phyloP scores from a whole-genome alignment of 257 asterid genomes.

The Striga asiatica region DNA sequence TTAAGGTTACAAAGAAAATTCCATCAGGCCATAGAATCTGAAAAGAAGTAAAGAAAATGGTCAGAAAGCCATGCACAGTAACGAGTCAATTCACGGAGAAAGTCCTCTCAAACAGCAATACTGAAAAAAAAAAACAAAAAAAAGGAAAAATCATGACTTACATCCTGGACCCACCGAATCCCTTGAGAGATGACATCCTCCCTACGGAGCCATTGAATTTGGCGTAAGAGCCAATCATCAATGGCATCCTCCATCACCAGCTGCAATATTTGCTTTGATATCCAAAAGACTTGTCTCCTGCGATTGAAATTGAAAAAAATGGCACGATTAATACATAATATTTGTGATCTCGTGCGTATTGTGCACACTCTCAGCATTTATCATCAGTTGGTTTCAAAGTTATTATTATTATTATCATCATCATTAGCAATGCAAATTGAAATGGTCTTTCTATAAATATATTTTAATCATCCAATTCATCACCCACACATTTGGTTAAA shows the following conservation, averaged over 20 bases:
- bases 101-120: background rate
- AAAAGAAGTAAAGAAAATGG: constrained; percentile 11
- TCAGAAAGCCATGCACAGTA: background rate
- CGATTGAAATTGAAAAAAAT: too few relatives aligned
- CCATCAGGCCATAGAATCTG: constrained; percentile 91
- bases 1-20: constrained; percentile 51
- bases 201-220: constrained; percentile 81
- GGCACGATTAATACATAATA: too few relatives aligned
- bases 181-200: constrained; percentile 69
- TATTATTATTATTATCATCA: background rate
- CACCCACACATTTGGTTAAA: too few relatives aligned
- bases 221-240: constrained; percentile 85
- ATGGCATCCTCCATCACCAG: constrained; percentile 93
- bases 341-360: too few relatives aligned
- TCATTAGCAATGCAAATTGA: background rate
- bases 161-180: constrained; percentile 67
- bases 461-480: background rate
- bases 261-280: constrained; percentile 86
- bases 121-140: background rate
- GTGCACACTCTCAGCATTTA: too few relatives aligned
- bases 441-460: background rate
- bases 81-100: background rate
- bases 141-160: constrained; percentile 30
- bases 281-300: constrained; percentile 97
- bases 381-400: too few relatives aligned